Evolutionary conservation across 2,329 filamentous ascomycete genomes (phyloP), one percentile per base, ranked within the genome.

Genomic region (Pestalotiopsis sp.): DNA sequence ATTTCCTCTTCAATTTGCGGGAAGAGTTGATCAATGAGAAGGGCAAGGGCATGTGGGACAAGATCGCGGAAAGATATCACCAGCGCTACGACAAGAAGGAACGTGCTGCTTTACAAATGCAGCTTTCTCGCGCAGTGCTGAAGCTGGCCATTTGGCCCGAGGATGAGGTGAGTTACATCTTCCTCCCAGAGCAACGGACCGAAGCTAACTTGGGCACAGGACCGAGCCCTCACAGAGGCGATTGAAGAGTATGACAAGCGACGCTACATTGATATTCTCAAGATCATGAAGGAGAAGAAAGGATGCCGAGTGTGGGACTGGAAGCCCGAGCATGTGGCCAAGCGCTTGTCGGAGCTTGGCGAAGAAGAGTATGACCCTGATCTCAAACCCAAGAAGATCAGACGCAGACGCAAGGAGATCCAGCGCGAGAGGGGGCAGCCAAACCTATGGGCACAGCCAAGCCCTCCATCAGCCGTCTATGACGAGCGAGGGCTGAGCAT

Each of bases 31-130:
- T 82, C 17, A 73, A 82, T 23, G 80, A 82, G 65, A 86, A 86
- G 72, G 87, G 87, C 17, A 86, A 86, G 71, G 85, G 86, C 41
- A 89, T 89, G 86, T 89, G 87, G 87, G 83, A 86, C 27, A 80
- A 81, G 52, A 88, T 89, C 68, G 81, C 83, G 63, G 75, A 74
- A 4, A 82, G 84, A 68, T 89, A 81, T 69, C 74, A 81, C 69
- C 77, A 78, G 14, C 79, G 78, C 5, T 73, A 68, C 56, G 68
- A 72, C 17, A 73, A 74, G 20, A 78, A 78, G 67, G 80, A 82
- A 49, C 85, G 86, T 70, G 84, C 86, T 63, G 82, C 83, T 64
- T 79, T 89, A 4, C 87, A 89, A 72, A 89, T 89, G 87, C 86
- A 85, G 74, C 81, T 87, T 56, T 83, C 83, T 13, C 82, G 87